phyloP scores from a whole-genome alignment of 441 rosid genomes.

The Gossypium lobatum region DNA sequence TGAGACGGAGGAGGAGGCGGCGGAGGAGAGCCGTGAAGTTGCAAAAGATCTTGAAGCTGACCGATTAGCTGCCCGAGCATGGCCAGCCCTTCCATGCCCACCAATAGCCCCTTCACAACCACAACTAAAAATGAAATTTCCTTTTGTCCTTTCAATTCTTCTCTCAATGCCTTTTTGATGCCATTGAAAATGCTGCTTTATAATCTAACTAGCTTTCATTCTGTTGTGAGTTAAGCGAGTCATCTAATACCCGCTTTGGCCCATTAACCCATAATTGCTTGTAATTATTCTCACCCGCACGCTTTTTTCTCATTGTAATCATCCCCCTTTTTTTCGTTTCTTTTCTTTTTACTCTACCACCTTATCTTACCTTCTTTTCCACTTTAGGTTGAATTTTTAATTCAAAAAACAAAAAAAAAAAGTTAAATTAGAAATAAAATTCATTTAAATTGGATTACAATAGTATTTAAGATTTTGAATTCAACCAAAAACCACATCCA shows the following conservation, averaged over 20 bases:
- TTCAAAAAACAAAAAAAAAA: too few relatives aligned
- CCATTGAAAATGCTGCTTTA: not conserved
- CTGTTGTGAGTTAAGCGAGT: constrained; percentile 22
- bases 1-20: constrained; percentile 27
- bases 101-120: not conserved
- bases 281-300: constrained; percentile 44
- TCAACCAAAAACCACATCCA: too few relatives aligned
- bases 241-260: constrained; percentile 23
- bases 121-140: not conserved
- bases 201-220: not conserved
- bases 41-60: constrained; percentile 82
- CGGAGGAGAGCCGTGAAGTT: constrained; percentile 65
- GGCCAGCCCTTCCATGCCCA: constrained; percentile 86
- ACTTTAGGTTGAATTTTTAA: too few relatives aligned
- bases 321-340: not conserved
- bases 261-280: constrained; percentile 18
- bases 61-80: constrained; percentile 93
- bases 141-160: not conserved
- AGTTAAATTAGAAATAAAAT: too few relatives aligned
- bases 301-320: constrained; percentile 26
- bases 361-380: too few relatives aligned
- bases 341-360: too few relatives aligned
- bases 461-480: too few relatives aligned
- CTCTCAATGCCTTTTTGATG: not conserved
- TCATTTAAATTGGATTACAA: too few relatives aligned